Base-by-base conservation (phyloP, 164 flowering plant species). In the Aristolochia contorta region DNA sequence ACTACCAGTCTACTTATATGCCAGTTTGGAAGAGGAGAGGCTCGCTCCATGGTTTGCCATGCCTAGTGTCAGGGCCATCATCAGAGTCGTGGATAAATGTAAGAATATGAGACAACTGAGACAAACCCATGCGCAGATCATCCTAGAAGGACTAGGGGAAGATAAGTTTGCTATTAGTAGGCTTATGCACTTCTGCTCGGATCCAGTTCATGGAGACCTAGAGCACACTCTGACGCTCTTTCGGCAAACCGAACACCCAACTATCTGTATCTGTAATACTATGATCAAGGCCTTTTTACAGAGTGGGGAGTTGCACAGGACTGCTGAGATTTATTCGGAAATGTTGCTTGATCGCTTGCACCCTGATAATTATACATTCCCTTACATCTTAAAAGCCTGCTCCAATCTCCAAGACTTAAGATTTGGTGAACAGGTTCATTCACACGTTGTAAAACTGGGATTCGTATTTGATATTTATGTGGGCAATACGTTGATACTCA, bases 311-410 rank as follows among this genome's bases (percentile, higher is more conserved):
- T 47, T 68, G 15, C 3, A 22, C 27, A 49, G 47, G 25, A 60
- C 80, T 57, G 45, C 79, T 0, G 22, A 67, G 20, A 25, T 79
- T 9, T 81, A 73, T 65, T 27, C n/a, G 16, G 14, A 23, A 18
- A 72, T 84, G 72, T 49, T 82, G 63, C 51, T 52, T 22, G 49
- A 47, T 18, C 77, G 77, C 8, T 41, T 74, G 32, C 47, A 1
- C 52, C 83, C 86, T 43, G 87, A 86, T 70, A 78, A 80, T 43
- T 86, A 84, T 60, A 84, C 84, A 16, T 71, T 86, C 23, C 86
- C 87, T 54, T 84, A 74, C 47, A 72, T 82, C 47, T 59, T 86
- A 47, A 82, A 78, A 64, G 86, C 86, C 59, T 78, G 83, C 58
- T 64, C 75, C 7, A 62, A 61, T 18, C 53, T 81, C 68, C 57